phyloP scores from a whole-genome alignment of 352 stramenopile genomes.

The Phytophthora cactorum region DNA sequence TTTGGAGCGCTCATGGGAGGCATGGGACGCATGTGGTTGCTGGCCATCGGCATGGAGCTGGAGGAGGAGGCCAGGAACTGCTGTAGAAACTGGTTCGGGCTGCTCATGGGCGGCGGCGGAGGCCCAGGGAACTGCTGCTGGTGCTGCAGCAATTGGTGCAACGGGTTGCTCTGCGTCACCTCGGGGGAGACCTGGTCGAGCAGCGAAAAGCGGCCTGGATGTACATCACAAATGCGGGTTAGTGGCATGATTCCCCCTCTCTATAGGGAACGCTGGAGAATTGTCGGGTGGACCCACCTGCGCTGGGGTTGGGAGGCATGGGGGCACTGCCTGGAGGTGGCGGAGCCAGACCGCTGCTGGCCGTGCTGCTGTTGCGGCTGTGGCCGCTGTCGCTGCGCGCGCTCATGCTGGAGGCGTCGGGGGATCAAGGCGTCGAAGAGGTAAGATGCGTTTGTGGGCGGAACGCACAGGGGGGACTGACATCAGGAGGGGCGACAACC shows the following conservation, averaged over 20 bases:
- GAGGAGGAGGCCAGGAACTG: conserved; percentile 54
- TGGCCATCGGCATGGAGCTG: conserved; percentile 33
- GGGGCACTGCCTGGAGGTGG: conserved; percentile 37
- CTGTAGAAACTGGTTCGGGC: conserved; percentile 60
- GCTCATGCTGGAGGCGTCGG: conserved; percentile 35
- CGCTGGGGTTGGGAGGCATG: conserved; percentile 26
- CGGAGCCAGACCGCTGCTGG: conserved; percentile 36
- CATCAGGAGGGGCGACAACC: conserved; percentile 2
- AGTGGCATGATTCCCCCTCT: conserved; percentile 9
- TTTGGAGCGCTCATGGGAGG: conserved; percentile 41
- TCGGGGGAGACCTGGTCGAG: conserved; percentile 65
- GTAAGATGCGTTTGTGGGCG: conserved; percentile 28
- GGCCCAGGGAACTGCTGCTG: conserved; percentile 39
- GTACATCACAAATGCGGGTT: conserved; percentile 15
- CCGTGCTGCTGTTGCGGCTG: conserved; percentile 55
- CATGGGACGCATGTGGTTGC: conserved; percentile 40
- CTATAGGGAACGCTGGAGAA: neutral
- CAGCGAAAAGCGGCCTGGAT: conserved; percentile 53
- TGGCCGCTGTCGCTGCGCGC: conserved; percentile 43
- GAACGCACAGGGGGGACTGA: conserved; percentile 5
- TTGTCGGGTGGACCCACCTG: conserved; percentile 14
- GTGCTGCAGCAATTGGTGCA: conserved; percentile 74
- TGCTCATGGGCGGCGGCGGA: conserved; percentile 36
- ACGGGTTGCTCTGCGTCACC: conserved; percentile 68
- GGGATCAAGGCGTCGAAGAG: conserved; percentile 13